These are phyloP conservation scores for Phytophthora litchii DNA, from an alignment of 352 stramenopile species.

Conservation along the genomic window DNA sequence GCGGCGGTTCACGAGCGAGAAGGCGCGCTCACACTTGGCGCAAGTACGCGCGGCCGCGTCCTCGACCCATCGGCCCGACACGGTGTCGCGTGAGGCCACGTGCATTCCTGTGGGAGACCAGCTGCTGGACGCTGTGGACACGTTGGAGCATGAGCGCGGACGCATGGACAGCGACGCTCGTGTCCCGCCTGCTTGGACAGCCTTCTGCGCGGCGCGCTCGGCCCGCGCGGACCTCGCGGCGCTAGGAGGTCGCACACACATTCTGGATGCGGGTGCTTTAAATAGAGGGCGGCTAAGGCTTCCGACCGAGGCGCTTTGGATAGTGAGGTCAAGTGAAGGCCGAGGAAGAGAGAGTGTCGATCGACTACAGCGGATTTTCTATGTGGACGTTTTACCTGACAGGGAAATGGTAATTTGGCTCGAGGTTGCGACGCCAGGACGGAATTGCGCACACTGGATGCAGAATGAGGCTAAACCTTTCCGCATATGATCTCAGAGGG, in stretches of 20 bases:
- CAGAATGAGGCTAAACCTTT: slow-evolving; percentile 1
- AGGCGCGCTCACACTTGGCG: slow-evolving; percentile 69
- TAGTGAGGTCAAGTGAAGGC: slow-evolving; percentile 28
- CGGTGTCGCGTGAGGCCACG: slow-evolving; percentile 50
- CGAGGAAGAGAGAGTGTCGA: slow-evolving; percentile 13
- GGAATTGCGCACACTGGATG: slow-evolving; percentile 7
- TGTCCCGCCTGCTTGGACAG: slow-evolving; percentile 5
- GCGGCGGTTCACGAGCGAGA: slow-evolving; percentile 78
- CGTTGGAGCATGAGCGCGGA: slow-evolving; percentile 63
- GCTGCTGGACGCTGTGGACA: slow-evolving; percentile 70
- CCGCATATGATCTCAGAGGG: neutral
- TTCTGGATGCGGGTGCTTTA: slow-evolving; percentile 22
- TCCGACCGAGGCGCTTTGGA: slow-evolving; percentile 24
- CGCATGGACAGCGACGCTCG: slow-evolving; percentile 26
- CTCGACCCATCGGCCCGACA: slow-evolving; percentile 75
- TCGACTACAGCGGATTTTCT: slow-evolving; percentile 5
- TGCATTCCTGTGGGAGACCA: slow-evolving; percentile 60
- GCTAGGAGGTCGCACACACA: slow-evolving; percentile 52
- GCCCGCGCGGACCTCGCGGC: slow-evolving; percentile 36
- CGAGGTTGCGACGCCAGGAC: neutral
- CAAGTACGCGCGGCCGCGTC: slow-evolving; percentile 59
- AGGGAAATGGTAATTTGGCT: slow-evolving; percentile 9
- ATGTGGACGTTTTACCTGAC: slow-evolving; percentile 3
- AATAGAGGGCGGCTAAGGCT: slow-evolving; percentile 13
- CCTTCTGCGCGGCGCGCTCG: slow-evolving; percentile 32